Conservation (phyloP, 495 filamentous ascomycete species). For the Penicillium malachiteum region DNA sequence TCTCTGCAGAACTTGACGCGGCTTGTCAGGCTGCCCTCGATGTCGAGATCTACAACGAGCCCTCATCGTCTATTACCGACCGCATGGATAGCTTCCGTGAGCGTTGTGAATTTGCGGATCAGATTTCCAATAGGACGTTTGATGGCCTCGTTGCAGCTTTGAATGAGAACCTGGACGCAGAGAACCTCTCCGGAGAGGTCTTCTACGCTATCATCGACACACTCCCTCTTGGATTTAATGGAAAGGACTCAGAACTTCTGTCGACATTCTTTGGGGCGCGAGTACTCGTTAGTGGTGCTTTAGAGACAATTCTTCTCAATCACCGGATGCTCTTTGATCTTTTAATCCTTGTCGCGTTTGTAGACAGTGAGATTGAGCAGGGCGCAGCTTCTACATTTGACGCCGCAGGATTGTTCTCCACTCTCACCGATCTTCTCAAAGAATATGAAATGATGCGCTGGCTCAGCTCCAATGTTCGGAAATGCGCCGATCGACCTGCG, state of each 20-base stretch:
- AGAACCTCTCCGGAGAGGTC: slow-evolving; percentile 47
- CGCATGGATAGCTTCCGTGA: slow-evolving; percentile 72
- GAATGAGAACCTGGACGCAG: slow-evolving; percentile 40
- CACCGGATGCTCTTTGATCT: slow-evolving; percentile 71
- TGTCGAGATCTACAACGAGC: slow-evolving; percentile 68
- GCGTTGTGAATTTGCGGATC: slow-evolving; percentile 66
- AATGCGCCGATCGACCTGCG: slow-evolving; percentile 21
- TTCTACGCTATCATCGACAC: slow-evolving; percentile 52
- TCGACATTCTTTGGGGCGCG: slow-evolving; percentile 70
- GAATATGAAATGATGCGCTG: slow-evolving; percentile 78
- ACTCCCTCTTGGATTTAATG: slow-evolving; percentile 36
- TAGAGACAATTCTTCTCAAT: slow-evolving; percentile 72
- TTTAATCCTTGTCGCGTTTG: slow-evolving; percentile 77
- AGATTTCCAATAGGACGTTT: slow-evolving; percentile 71
- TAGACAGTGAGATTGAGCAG: slow-evolving; percentile 73
- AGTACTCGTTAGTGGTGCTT: slow-evolving; percentile 68
- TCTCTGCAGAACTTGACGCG: slow-evolving; percentile 61
- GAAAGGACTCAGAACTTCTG: slow-evolving; percentile 46
- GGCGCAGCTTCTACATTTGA: slow-evolving; percentile 66
- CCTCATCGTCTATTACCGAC: slow-evolving; percentile 61
- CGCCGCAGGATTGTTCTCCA: slow-evolving; percentile 63
- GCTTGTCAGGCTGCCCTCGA: slow-evolving; percentile 59
- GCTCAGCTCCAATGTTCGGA: slow-evolving; percentile 62
- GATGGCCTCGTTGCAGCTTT: slow-evolving; percentile 39
- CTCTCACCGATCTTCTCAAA: slow-evolving; percentile 63